Conservation (phyloP, 345 rosid genomes). For the Gossypioides kirkii region DNA sequence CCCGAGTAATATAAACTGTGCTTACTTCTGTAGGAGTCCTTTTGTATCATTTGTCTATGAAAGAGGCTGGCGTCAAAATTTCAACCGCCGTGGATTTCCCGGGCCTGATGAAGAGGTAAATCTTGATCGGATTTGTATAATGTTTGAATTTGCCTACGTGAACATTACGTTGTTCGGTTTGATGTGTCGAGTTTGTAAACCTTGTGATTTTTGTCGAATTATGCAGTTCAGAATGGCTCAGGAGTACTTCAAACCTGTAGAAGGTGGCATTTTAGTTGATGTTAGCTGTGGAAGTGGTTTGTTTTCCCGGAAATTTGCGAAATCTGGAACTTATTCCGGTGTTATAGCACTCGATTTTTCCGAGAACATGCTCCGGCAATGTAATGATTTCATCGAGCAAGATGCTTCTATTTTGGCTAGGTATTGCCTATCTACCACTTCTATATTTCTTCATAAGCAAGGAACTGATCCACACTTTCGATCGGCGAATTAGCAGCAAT, state of each 20-base stretch:
- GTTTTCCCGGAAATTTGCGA: slow-evolving; percentile 79
- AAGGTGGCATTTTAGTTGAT: slow-evolving; percentile 83
- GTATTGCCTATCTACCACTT: slow-evolving; percentile 27
- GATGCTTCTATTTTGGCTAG: slow-evolving; percentile 37
- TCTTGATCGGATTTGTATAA: neutral
- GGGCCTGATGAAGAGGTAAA: slow-evolving; percentile 92
- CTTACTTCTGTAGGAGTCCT: slow-evolving; percentile 64
- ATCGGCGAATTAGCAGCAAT: slow-evolving; percentile 38
- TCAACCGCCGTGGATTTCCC: slow-evolving; percentile 75
- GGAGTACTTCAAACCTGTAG: slow-evolving; percentile 68
- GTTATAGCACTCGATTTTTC: slow-evolving; percentile 93
- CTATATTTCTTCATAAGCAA: neutral
- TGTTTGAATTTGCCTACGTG: neutral
- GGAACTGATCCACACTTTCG: slow-evolving; percentile 16
- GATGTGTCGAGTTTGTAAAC: too few relatives aligned
- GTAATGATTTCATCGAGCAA: slow-evolving; percentile 70
- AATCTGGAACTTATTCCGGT: slow-evolving; percentile 59
- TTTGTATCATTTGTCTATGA: slow-evolving; percentile 65
- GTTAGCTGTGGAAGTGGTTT: slow-evolving; percentile 96
- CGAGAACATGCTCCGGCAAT: slow-evolving; percentile 93
- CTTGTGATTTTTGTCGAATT: neutral
- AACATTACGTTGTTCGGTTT: neutral
- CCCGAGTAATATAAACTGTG: neutral
- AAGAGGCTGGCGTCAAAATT: slow-evolving; percentile 93
- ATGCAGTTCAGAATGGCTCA: slow-evolving; percentile 94